These are phyloP conservation scores for Astrothelium subdiscretum DNA, from an alignment of 495 filamentous ascomycete species.

Conservation along the genomic window DNA sequence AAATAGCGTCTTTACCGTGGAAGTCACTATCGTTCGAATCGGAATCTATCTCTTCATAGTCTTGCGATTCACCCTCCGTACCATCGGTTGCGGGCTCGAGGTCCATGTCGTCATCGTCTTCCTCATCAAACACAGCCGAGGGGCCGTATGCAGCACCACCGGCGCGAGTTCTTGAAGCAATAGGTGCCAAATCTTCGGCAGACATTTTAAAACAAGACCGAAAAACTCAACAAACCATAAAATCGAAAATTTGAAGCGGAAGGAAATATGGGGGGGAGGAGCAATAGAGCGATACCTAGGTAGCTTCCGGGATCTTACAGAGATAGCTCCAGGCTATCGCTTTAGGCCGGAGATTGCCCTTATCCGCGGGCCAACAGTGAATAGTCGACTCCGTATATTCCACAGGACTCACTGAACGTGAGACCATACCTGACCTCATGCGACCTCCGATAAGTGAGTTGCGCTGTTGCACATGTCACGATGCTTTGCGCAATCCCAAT, in stretches of 20 bases:
- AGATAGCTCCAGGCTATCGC: not conserved
- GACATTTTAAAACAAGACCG: not conserved
- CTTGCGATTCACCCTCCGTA: slow-evolving; percentile 23
- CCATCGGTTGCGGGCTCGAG: slow-evolving; percentile 22
- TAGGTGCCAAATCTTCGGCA: not conserved
- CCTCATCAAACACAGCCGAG: slow-evolving; percentile 17
- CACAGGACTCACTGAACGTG: no score
- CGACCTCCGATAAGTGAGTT: no score
- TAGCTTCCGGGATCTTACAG: not conserved
- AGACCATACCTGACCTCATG: no score
- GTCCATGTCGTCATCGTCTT: slow-evolving; percentile 43
- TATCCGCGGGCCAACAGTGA: not conserved
- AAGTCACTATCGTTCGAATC: slow-evolving; percentile 3
- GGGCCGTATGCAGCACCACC: not conserved
- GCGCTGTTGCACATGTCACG: no score
- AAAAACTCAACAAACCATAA: not conserved
- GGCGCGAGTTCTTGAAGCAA: not conserved
- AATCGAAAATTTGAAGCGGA: not conserved
- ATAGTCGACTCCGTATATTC: no score
- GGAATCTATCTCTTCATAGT: not conserved
- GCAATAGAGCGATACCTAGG: not conserved
- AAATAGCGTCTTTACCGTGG: not conserved
- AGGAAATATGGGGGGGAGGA: not conserved
- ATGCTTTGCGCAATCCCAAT: no score
- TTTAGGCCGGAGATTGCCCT: not conserved